These are phyloP conservation scores for Teunomyces pallodes DNA, from an alignment of 805 yeast genomes.

Conservation along the genomic window DNA sequence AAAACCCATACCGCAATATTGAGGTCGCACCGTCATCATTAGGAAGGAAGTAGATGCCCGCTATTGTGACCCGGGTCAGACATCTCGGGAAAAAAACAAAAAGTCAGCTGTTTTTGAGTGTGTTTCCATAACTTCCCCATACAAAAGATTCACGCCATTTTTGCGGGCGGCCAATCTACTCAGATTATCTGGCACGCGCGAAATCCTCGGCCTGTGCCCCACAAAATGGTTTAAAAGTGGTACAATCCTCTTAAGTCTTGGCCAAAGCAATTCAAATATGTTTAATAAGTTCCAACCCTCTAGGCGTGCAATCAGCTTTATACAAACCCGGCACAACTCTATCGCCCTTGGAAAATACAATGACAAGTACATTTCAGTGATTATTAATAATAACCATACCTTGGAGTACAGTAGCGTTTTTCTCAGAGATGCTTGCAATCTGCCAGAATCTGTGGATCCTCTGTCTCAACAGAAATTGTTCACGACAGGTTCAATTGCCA, in stretches of 20 bases:
- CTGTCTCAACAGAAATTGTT: constrained; percentile 60
- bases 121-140: no score
- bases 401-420: constrained; percentile 50
- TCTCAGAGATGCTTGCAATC: constrained; percentile 62
- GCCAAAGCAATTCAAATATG: background rate
- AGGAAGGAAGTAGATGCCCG: background rate
- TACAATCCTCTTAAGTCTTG: background rate
- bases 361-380: constrained; percentile 23
- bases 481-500: constrained; percentile 52
- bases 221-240: background rate
- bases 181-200: background rate
- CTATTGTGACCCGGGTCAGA: background rate
- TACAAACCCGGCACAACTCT: constrained; percentile 5
- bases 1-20: background rate
- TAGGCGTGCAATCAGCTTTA: background rate
- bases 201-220: constrained; percentile 2
- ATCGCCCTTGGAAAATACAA: constrained; percentile 15
- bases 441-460: constrained; percentile 49
- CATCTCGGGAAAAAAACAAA: background rate
- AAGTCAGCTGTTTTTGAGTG: background rate
- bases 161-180: background rate
- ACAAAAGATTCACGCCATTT: background rate
- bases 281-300: background rate
- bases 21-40: no score
- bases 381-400: constrained; percentile 16